Evolutionary conservation across 495 filamentous ascomycete genomes (phyloP), one percentile per base, ranked within the genome.

Genomic region (Penicillium macrosclerotiorum): DNA sequence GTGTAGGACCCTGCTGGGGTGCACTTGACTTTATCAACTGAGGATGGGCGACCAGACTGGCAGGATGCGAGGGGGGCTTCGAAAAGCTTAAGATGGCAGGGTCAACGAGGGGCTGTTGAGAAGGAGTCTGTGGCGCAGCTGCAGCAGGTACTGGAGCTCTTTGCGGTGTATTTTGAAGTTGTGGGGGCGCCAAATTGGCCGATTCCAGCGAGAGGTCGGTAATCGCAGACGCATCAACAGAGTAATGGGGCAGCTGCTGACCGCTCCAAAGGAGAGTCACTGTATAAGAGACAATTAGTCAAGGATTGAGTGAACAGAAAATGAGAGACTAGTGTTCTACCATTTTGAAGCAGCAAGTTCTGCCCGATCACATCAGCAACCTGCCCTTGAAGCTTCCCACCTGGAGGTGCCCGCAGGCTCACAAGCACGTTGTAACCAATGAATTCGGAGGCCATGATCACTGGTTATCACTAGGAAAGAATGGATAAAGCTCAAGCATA

Each of bases 351-450:
- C 17, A 83, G 82, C 51, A 98, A 73, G 31, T 82, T 80, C 47
- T 84, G 78, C 5, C 86, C 86, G 36, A 84, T 78, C 24, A 96
- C 82, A 52, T 81, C 73, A 35, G 78, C 79, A 26, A 98, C 83
- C 17, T 82, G 77, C 31, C 92, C 92, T 49, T 80, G 78, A 34
- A 96, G 65, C 51, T 78, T 75, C 12, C 77, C 77, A 51, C 81
- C 76, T 2, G 78, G 76, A 20, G 89, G 89, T 37, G 81, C 64
- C 40, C 70, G 78, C 38, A 95, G 73, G 9, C 83, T 90, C 52
- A 94, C 81, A 39, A 84, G 64, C 62, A 95, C 87, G 46, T 83
- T 81, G 58, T 89, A 78, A 24, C 90, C 90, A 49, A 90, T 83
- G 63, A 93, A 92, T 52, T 84, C 76, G 48, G 75, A 67, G 11